Percentiles rank a stretch among this genome's conserved stretches.
Evolutionary conservation across 129 eudicot genomes (phyloP).

Genomic region (Pulicaria dysenterica): DNA sequence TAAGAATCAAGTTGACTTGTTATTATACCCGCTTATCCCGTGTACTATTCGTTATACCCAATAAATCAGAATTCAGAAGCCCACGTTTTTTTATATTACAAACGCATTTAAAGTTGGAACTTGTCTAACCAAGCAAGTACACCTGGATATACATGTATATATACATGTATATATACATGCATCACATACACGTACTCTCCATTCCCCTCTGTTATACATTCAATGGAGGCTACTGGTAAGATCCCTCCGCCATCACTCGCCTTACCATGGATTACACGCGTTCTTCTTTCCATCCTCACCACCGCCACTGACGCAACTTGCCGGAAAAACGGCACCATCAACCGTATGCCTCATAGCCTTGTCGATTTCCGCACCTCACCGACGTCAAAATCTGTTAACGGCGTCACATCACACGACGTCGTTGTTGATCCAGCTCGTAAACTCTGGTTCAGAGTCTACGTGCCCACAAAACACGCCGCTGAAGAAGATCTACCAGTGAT

Average conservation of each 20-base stretch:
- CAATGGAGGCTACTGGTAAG: constrained; percentile 20
- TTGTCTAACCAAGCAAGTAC: too few relatives aligned
- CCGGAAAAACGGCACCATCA: constrained; percentile 49
- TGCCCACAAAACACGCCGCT: constrained; percentile 12
- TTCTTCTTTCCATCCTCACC: constrained; percentile 13
- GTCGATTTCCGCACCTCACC: constrained; percentile 20
- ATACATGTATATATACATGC: too few relatives aligned
- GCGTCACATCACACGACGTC: constrained; percentile 29
- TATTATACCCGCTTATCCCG: too few relatives aligned
- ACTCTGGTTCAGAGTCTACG: constrained; percentile 29
- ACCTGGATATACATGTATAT: too few relatives aligned
- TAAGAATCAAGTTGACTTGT: too few relatives aligned
- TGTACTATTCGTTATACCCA: too few relatives aligned
- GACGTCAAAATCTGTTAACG: constrained; percentile 16
- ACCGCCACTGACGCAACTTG: constrained; percentile 26
- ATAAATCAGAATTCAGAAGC: too few relatives aligned
- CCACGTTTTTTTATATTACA: too few relatives aligned
- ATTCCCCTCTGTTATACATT: background rate
- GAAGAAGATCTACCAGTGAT: constrained; percentile 26
- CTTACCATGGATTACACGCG: constrained; percentile 44
- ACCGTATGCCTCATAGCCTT: constrained; percentile 41
- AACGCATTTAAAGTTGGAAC: too few relatives aligned
- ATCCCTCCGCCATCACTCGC: constrained; percentile 21
- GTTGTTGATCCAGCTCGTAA: constrained; percentile 27
- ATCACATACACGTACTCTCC: too few relatives aligned